Conservation (phyloP, 306 rosid genomes). For the Fragaria vesca region DNA sequence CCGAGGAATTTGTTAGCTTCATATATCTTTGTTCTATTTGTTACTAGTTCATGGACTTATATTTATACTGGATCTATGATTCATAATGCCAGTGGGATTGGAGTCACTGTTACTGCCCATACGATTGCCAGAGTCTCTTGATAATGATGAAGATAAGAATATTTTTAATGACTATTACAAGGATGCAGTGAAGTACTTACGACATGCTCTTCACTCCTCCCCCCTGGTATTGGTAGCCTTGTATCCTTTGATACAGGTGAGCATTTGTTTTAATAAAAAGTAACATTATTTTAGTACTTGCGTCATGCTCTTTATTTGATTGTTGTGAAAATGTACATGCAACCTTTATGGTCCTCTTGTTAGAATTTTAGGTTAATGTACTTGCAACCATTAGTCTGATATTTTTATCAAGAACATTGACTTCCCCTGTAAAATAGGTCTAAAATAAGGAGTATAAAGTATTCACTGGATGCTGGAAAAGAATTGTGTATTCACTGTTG, state of each 20-base stretch:
- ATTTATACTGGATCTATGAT: conserved; percentile 26
- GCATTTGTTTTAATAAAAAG: conserved; percentile 6
- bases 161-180: conserved; percentile 46
- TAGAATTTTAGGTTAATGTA: not conserved
- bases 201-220: conserved; percentile 49
- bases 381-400: not conserved
- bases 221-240: conserved; percentile 53
- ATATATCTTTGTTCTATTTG: not conserved
- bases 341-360: not conserved
- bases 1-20: conserved; percentile 1
- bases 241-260: conserved; percentile 80
- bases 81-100: conserved; percentile 52
- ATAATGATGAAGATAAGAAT: conserved; percentile 38
- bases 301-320: not conserved
- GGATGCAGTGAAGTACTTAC: conserved; percentile 57
- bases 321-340: not conserved
- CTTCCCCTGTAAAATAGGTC: not conserved
- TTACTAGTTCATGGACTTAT: not conserved
- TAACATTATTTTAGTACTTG: not conserved
- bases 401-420: not conserved
- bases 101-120: conserved; percentile 68
- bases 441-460: not conserved
- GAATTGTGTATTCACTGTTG: not conserved
- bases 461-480: not conserved
- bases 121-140: conserved; percentile 39